These are phyloP conservation scores for Kockiozyma suomiensis DNA, from an alignment of 805 yeast genomes.

Conservation along the genomic window DNA sequence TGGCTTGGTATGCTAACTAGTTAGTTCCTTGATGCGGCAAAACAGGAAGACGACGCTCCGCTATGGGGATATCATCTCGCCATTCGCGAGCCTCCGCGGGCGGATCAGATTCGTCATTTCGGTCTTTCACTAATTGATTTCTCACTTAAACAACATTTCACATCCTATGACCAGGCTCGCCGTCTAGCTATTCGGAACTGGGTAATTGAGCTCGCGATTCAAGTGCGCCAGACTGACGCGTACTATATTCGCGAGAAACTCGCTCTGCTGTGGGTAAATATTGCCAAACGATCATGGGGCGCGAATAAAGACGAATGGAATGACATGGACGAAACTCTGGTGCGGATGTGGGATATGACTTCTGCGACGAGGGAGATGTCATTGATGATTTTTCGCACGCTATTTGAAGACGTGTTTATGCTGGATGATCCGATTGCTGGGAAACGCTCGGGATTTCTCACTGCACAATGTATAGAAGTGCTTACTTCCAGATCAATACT, in stretches of 20 bases:
- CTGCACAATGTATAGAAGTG: constrained; percentile 81
- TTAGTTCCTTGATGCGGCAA: constrained; percentile 71
- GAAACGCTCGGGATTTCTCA: constrained; percentile 71
- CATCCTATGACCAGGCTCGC: constrained; percentile 59
- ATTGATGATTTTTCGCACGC: constrained; percentile 74
- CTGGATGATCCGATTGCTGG: constrained; percentile 90
- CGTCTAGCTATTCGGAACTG: constrained; percentile 73
- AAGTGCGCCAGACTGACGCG: constrained; percentile 69
- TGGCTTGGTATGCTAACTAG: neutral
- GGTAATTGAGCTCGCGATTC: constrained; percentile 75
- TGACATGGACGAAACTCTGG: constrained; percentile 78
- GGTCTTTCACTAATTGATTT: constrained; percentile 80
- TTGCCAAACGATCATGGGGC: constrained; percentile 85
- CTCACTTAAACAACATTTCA: constrained; percentile 61
- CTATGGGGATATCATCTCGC: constrained; percentile 90
- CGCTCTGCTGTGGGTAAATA: constrained; percentile 86
- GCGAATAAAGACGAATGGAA: constrained; percentile 75
- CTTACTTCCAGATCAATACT: constrained; percentile 72
- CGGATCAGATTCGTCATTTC: constrained; percentile 76
- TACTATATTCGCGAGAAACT: constrained; percentile 87
- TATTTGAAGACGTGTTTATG: constrained; percentile 90
- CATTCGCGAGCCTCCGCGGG: constrained; percentile 45
- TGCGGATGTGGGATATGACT: constrained; percentile 70
- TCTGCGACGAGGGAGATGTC: constrained; percentile 72
- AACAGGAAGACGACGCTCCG: constrained; percentile 80